Base-by-base conservation (phyloP, 129 eudicot genomes). In the Helichrysum umbraculigerum region DNA sequence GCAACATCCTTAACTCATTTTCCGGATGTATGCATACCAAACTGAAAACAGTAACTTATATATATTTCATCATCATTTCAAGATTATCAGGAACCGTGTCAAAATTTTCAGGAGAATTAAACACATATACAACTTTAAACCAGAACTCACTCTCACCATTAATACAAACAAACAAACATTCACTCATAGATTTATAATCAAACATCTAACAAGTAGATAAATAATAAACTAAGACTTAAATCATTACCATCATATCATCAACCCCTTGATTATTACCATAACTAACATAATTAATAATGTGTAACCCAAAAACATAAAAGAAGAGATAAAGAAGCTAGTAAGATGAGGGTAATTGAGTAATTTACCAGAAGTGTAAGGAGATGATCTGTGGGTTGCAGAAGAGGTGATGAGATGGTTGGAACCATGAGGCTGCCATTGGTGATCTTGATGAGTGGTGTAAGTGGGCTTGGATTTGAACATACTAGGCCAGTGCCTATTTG, bases 401-500 rank as follows among this genome's bases (percentile, higher is more conserved):
- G 83, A 37, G 21, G 91, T 76, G 77, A 83, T 17, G 73, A 68
- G 78, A 70, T 86, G 65, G 84, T 78, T 83, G 51, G 82, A 62
- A 80, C 86, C 90, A 74, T 91, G 83, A 30, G 73, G 85, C 60
- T 79, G 92, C 83, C 88, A 82, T 66, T 85, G 96, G 74, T 84
- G 85, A 59, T 77, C 91, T 57, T 85, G 85, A 65, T 81, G 87
- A 59, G 72, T 70, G 63, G 81, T 66, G 84, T 66, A 76, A 74
- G 76, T 79, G 77, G 98, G 90, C 66, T 91, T 91, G 68, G 99
- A 91, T 75, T 89, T 94, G 87, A 94, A 94, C 97, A 94, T 85
- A 68, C 97, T 94, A 57, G 99, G 99, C 99, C 99, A 94, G 90
- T 94, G 96, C 70, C 91, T 86, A 82, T 94, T 94, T 66, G 97